Conservation (phyloP, 306 rosid species). For the Hippophae rhamnoides region DNA sequence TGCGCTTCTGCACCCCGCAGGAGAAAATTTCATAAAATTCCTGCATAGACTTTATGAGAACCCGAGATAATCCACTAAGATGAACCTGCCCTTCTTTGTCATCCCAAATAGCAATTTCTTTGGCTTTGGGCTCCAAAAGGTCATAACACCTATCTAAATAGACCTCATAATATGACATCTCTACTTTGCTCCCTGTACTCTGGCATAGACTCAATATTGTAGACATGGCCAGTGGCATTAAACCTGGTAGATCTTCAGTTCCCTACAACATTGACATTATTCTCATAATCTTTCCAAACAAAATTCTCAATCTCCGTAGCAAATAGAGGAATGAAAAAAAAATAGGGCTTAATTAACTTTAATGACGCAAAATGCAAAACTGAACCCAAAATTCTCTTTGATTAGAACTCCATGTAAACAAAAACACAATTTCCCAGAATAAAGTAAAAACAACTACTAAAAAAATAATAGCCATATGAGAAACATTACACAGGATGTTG, state of each 20-base stretch:
- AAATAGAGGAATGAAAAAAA: too few relatives aligned
- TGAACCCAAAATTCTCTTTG: not conserved
- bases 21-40: constrained; percentile 55
- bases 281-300: not conserved
- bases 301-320: too few relatives aligned
- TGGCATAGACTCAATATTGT: constrained; percentile 48
- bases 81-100: constrained; percentile 85
- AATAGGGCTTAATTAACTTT: too few relatives aligned
- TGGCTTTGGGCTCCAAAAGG: constrained; percentile 65
- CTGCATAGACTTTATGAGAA: constrained; percentile 46
- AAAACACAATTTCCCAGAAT: too few relatives aligned
- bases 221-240: constrained; percentile 70
- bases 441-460: not conserved
- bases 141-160: constrained; percentile 86
- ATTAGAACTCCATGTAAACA: too few relatives aligned
- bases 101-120: constrained; percentile 68
- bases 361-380: not conserved
- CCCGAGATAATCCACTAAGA: constrained; percentile 64
- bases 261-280: constrained; percentile 46
- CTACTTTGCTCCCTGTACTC: constrained; percentile 41
- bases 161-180: constrained; percentile 81
- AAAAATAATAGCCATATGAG: not conserved
- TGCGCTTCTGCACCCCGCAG: constrained; percentile 62
- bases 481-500: not conserved
- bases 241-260: constrained; percentile 62